Evolutionary conservation across 148 eudicot genomes (phyloP), one percentile per base, ranked within the genome.

Genomic region (Chenopodium quinoa): DNA sequence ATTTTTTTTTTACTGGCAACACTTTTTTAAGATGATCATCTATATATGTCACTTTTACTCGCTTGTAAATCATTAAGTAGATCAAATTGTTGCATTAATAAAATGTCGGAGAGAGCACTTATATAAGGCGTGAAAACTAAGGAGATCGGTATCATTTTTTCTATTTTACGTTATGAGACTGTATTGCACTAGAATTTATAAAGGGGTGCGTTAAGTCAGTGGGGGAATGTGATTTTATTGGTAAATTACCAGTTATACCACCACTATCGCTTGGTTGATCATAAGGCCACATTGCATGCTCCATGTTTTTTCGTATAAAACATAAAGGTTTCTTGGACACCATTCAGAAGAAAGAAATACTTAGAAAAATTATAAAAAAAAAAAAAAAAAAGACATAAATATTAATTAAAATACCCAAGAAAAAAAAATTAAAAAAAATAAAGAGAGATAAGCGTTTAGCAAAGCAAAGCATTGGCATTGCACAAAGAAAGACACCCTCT

Each of bases 391-490:
- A 0, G n/a, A 17, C 19, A 34, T 14, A 34, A 46, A 11, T 7
- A 40, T 48, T 23, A n/a, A n/a, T 44, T 9, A 73, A 73, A 69
- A 32, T 14, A 13, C 73, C 31, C 7, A 44, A 20, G 40, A 48
- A 73, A 37, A 63, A 37, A 20, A 32, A 60, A 2, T 31, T 11
- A 47, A 22, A 76, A 31, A 52, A 67, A 50, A 23, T 23, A 54
- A 25, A 68, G 86, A 84, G 80, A 84, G 86, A 80, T 80, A 84
- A 84, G 86, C 86, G 83, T 64, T 71, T 50, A 81, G 81, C 50
- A 78, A 84, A 84, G 86, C 83, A 80, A 84, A 80, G 86, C 86
- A 84, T 77, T 80, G 74, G 80, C 80, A 84, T 75, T 71, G 76
- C 79, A 56, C 44, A 83, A 83, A 75, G 79, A 83, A 48, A 72